Conservation (phyloP, 192 early-diverging fungal genomes). For the Coemansia sp. region DNA sequence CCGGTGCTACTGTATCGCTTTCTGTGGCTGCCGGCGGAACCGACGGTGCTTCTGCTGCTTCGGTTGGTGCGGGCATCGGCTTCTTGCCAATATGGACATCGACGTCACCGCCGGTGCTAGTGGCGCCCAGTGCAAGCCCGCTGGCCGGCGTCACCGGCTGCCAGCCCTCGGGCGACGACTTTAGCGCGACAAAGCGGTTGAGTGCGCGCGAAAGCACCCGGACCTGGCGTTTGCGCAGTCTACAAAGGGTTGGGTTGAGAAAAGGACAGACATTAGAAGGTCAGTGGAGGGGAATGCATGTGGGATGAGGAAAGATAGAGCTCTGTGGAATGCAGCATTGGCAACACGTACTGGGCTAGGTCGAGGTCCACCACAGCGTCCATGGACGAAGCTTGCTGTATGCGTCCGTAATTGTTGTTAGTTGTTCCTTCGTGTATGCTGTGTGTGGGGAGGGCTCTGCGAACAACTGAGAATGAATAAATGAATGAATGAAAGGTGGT, state of each 20-base stretch:
- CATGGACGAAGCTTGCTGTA: neutral
- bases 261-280: neutral
- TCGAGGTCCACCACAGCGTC: constrained; percentile 34
- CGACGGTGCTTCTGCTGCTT: neutral
- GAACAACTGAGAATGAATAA: no score
- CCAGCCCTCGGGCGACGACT: constrained; percentile 46
- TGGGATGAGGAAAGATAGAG: no score
- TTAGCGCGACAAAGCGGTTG: constrained; percentile 45
- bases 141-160: constrained; percentile 19
- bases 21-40: neutral
- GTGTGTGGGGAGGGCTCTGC: no score
- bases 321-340: no score
- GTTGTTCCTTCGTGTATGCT: no score
- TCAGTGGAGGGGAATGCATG: no score
- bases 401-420: no score
- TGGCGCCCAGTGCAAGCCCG: constrained; percentile 4
- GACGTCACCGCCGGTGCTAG: constrained; percentile 39
- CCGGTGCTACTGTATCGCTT: neutral
- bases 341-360: constrained; percentile 34
- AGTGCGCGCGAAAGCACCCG: constrained; percentile 44
- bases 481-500: no score
- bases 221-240: constrained; percentile 49
- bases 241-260: constrained; percentile 5
- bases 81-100: constrained; percentile 33
- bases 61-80: neutral